Evolutionary conservation across 1,284 basidiomycete species (phyloP).

Genomic region (Pyrrhoderma lamaoense): DNA sequence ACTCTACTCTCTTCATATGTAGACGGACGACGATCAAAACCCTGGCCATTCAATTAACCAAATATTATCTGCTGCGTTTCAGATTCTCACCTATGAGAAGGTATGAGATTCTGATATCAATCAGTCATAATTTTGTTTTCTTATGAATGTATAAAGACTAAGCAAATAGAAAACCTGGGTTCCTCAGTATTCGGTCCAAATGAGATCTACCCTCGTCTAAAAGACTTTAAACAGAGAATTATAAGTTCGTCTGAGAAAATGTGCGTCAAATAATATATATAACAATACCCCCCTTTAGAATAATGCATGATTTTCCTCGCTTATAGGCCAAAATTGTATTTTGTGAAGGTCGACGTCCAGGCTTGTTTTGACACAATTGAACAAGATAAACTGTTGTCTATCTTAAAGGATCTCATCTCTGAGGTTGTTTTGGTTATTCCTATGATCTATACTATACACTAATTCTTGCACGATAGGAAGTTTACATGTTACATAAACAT

Average conservation of each 20-base stretch:
- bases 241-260: conserved; percentile 39
- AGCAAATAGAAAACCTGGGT: conserved; percentile 59
- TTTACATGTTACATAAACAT: conserved; percentile 59
- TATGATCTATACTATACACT: conserved; percentile 3
- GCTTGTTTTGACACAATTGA: conserved; percentile 97
- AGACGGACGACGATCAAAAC: background rate
- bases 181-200: conserved; percentile 80
- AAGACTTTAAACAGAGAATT: conserved; percentile 58
- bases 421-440: conserved; percentile 40
- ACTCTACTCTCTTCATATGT: conserved; percentile 1
- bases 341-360: conserved; percentile 94
- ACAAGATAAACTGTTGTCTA: conserved; percentile 76
- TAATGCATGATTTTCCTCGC: background rate
- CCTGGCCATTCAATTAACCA: conserved; percentile 75
- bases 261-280: conserved; percentile 44
- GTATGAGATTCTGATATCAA: conserved; percentile 30
- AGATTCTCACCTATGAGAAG: conserved; percentile 83
- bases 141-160: conserved; percentile 38
- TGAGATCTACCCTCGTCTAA: conserved; percentile 72
- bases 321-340: conserved; percentile 76
- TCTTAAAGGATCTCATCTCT: conserved; percentile 67
- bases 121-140: conserved; percentile 9
- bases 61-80: conserved; percentile 75
- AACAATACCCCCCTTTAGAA: background rate
- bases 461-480: conserved; percentile 36